Conservation (phyloP, 202 grass and related monocot species). For the Panicum hallii region DNA sequence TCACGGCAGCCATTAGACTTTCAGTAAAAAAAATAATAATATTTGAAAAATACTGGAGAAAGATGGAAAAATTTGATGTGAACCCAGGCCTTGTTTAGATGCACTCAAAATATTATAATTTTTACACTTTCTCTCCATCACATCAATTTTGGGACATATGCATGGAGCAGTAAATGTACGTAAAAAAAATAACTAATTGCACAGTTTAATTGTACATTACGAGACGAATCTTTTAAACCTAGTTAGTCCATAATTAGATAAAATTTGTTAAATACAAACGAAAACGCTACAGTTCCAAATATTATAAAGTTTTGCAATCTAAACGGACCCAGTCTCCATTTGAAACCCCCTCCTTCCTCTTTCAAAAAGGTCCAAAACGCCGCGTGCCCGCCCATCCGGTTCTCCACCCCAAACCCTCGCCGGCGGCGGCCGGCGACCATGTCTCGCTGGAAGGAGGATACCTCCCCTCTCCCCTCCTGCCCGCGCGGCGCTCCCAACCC, state of each 20-base stretch:
- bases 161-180: no score
- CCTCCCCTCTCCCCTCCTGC: conserved; percentile 1
- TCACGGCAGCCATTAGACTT: background rate
- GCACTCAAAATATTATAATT: no score
- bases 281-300: no score
- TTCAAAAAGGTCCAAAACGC: conserved; percentile 22
- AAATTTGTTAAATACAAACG: no score
- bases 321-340: background rate
- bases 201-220: no score
- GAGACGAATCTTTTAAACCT: no score
- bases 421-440: conserved; percentile 40
- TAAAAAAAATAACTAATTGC: no score
- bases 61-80: background rate
- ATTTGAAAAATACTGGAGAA: background rate
- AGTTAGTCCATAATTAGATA: no score
- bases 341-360: background rate
- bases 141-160: no score
- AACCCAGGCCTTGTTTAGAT: no score
- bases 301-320: no score
- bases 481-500: conserved; percentile 16
- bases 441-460: conserved; percentile 56
- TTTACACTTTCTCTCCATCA: no score
- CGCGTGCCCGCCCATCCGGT: conserved; percentile 22
- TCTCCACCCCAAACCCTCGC: conserved; percentile 31
- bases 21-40: background rate